Conservation (phyloP, 2,329 filamentous ascomycete genomes). For the Bipolaris gigantea region DNA sequence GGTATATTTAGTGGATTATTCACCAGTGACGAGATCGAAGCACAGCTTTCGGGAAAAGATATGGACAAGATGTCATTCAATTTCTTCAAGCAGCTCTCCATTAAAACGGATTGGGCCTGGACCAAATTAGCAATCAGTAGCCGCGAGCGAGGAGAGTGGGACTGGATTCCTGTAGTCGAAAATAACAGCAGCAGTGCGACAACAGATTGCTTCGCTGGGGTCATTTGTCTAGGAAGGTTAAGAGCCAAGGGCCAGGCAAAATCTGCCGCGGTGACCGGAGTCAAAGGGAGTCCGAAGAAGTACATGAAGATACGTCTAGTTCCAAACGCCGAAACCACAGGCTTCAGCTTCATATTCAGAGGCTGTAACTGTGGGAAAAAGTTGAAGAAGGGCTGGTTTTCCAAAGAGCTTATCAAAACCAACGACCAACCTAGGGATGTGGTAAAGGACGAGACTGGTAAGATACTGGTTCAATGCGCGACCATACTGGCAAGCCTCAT, state of each 20-base stretch:
- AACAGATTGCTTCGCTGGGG: conserved; percentile 6
- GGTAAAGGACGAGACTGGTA: conserved; percentile 5
- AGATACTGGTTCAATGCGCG: conserved; percentile 6
- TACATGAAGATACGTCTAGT: conserved; percentile 3
- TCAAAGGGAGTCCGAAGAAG: conserved; percentile 6
- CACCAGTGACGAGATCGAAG: not conserved
- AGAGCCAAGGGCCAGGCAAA: conserved; percentile 4
- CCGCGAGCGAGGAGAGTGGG: conserved; percentile 3
- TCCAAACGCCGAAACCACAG: not conserved
- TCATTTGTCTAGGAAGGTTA: conserved; percentile 1
- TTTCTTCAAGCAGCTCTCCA: conserved; percentile 4
- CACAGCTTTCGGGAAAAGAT: conserved; percentile 1
- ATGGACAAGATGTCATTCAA: conserved; percentile 7
- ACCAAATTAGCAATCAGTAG: conserved; percentile 9
- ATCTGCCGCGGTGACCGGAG: not conserved
- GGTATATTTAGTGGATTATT: conserved; percentile 8
- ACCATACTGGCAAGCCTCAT: conserved; percentile 6
- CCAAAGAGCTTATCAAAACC: not conserved
- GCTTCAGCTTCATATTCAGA: conserved; percentile 1
- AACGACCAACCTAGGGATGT: conserved; percentile 1
- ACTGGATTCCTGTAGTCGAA: conserved; percentile 8
- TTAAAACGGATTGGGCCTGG: not conserved
- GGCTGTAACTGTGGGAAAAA: conserved; percentile 9
- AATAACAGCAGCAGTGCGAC: not conserved
- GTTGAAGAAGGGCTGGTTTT: not conserved